Base-by-base conservation (phyloP, 352 stramenopile species). In the Phytophthora kernoviae region DNA sequence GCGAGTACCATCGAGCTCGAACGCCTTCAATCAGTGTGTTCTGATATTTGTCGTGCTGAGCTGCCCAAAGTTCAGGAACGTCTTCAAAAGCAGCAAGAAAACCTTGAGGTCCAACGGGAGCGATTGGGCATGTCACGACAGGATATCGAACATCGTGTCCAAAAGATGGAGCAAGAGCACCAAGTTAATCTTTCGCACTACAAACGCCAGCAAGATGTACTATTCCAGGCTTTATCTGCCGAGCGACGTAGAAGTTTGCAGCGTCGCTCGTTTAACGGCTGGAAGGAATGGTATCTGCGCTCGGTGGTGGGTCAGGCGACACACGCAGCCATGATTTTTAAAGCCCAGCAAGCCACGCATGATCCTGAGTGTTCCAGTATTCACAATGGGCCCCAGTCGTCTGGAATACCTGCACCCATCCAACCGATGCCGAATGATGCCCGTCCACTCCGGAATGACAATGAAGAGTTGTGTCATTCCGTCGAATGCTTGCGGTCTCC, bases 321-420 rank as follows among this genome's bases (percentile, higher is more conserved):
- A 17, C 81, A 90, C 47, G 75, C 76, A 1, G 81, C 79, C 20
- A 88, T 90, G 81, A 49, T 88, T 2, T 76, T 72, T 26, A 61
- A 61, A 20, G 41, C 54, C 10, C 48, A 66, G 22, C 46, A 65
- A 8, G n/a, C 40, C 20, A 36, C 27, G 17, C 6, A 21, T n/a
- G 26, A 63, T 4, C 33, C 41, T 22, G 21, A 1, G 14, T 53
- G 52, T 9, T 39, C 41, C 22, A 37, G 32, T 32, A 15, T 34
- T 1, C 7, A 17, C 4, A 14, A 15, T 27, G 7, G 33, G 12
- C 15, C 12, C 32, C 27, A 48, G 3, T 56, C 42, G 10, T 50
- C 26, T 30, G 6, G 18, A 34, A 46, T 62, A 20, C 36, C 64
- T 37, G 44, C 33, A 20, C 12, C 47, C 8, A 42, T 54, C 58